A percentile compares a stretch with the other conserved stretches of the same genome.
Evolutionary conservation across 257 asterid species (phyloP).

Genomic region (Perilla frutescens): DNA sequence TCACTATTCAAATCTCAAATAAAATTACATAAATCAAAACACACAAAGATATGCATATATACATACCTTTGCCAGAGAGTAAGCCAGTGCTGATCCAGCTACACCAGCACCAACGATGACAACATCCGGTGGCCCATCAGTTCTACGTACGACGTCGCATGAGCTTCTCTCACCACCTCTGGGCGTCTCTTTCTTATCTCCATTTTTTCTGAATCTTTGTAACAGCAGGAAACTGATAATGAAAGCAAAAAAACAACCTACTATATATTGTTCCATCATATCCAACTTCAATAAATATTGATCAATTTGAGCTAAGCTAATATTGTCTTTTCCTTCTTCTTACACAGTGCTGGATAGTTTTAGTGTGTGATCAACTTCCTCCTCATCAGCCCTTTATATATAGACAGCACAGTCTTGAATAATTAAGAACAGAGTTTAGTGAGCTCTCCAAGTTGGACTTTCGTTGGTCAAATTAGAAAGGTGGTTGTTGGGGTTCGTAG

Average conservation of each 20-base stretch:
- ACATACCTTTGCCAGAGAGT: constrained; percentile 58
- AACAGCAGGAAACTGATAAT: constrained; percentile 36
- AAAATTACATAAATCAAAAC: background rate
- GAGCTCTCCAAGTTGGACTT: constrained; percentile 37
- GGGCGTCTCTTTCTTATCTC: background rate
- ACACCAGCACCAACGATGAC: constrained; percentile 62
- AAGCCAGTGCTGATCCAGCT: constrained; percentile 65
- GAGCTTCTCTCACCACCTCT: background rate
- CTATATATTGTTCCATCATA: constrained; percentile 39
- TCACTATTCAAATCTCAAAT: no score
- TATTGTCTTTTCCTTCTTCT: background rate
- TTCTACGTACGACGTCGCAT: constrained; percentile 12
- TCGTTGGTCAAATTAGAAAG: background rate
- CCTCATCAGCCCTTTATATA: background rate
- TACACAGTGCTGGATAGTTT: background rate
- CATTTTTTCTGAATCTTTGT: constrained; percentile 28
- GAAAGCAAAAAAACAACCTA: constrained; percentile 44
- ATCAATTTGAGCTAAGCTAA: background rate
- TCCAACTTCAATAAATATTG: constrained; percentile 27
- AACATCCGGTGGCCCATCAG: constrained; percentile 53
- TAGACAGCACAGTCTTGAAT: background rate
- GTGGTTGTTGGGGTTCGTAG: background rate
- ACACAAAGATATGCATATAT: background rate
- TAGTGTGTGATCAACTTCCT: background rate
- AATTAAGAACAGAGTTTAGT: background rate